Base-by-base conservation (phyloP, 1,284 basidiomycete genomes). In the Ganoderma resinaceum region DNA sequence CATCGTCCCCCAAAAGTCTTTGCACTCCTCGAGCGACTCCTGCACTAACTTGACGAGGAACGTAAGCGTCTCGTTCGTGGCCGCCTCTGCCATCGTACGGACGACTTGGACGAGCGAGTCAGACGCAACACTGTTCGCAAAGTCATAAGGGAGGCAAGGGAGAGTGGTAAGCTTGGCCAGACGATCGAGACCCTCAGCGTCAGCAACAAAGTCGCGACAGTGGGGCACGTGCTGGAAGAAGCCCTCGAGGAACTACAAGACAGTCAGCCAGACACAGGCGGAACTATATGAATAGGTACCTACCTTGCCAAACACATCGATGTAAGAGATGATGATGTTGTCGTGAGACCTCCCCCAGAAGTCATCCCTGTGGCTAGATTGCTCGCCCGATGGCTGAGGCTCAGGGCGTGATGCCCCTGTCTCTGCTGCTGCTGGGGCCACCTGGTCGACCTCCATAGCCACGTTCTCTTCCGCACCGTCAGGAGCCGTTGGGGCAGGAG, bases 181-280 rank as follows among this genome's bases (percentile, higher is more conserved):
- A 66, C 87, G 86, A 53, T 90, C 86, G 20, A 99, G 84, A 16
- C 95, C 95, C 68, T 94, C 92, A 2, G 88, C 86, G 63, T 87
- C 86, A 23, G 84, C 81, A 72, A 99, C 89, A 79, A 99, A 99
- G 73, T 99, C 97, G 70, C 91, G 91, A 83, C 94, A 95, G 78
- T 98, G 95, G 40, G 90, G 91, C 42, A 85, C 90, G 77, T 95
- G 96, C 76, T 97, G 96, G 82, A 99, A 96, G 60, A 99, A 87
- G 11, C 97, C 96, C 77, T 97, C 95, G 66, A 99, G 85, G 77
- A 97, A 95, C 93, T 96, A 74, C 38, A 66, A 43, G 69, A 62
- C 68, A 66, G 38, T 75, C 16, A 70, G 72, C 3, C 52, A 61
- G 7, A 18, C 1, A 38, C 5, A n/a, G 60, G 53, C 42, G 3